Evolutionary conservation across 2,329 filamentous ascomycete species (phyloP), one percentile per base, ranked within the genome.

Genomic region (Trichoderma breve): DNA sequence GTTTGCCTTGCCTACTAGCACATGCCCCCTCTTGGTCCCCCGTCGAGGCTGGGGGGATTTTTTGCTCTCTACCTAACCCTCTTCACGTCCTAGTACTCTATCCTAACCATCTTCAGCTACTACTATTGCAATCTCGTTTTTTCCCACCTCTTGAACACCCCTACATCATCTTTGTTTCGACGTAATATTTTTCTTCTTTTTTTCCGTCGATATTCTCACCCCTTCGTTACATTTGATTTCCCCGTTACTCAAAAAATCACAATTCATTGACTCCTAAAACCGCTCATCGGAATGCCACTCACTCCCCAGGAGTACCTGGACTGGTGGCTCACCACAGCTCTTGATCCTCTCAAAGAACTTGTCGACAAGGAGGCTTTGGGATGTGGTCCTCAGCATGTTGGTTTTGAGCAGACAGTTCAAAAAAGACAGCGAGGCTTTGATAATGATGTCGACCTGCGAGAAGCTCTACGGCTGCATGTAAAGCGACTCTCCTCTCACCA

Each of bases 241-340:
- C 3, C 3, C 6, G 11, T n/a, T n/a, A 26, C 24, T 18, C 26
- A 18, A 21, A 69, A 32, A 32, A 9, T n/a, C 6, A 43, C 26
- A 62, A 26, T n/a, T 30, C 34, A 12, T 53, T 30, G 30, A 39
- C 26, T 15, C 21, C 28, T 14, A 21, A 26, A 28, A 15, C 30
- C 11, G 15, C n/a, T 34, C 21, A 43, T 28, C 55, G 63, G 30
- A 15, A 83, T 83, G 81, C 77, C 78, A 30, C 75, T 76, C 4
- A 76, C 75, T 64, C 73, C 79, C 6, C 73, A 78, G 18, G 78
- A 81, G 60, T 75, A 82, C 18, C 77, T 81, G 72, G 69, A 75
- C 34, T 82, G 80, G 78, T 83, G 81, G 81, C 76, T 81, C 36
- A 74, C 70, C 6, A 66, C 60, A 26, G 80, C 79, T 8, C 72